Conservation (phyloP, 1,139 yeast species). For the Spathaspora sp. region DNA sequence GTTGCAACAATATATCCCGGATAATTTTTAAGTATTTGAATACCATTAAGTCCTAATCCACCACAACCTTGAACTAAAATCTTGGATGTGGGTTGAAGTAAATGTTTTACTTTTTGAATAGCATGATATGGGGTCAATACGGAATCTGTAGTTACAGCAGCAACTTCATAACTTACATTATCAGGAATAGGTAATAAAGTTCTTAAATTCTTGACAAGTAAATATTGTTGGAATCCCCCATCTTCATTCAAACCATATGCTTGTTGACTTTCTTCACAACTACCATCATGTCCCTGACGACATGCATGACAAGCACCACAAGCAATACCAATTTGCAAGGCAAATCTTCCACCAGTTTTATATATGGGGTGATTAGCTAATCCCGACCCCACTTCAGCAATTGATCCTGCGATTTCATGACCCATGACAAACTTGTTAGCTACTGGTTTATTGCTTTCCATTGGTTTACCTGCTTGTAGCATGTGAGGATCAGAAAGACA, state of each 20-base stretch:
- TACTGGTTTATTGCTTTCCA: conserved; percentile 15
- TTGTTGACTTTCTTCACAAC: conserved; percentile 23
- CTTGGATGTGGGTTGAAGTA: conserved; percentile 35
- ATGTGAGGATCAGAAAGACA: conserved; percentile 54
- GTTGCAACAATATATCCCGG: conserved; percentile 43
- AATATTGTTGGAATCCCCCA: conserved; percentile 53
- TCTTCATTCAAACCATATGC: conserved; percentile 46
- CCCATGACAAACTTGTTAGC: conserved; percentile 49
- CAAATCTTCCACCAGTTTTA: conserved; percentile 36
- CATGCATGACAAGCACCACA: conserved; percentile 49
- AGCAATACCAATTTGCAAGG: conserved; percentile 35
- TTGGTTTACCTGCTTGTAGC: conserved; percentile 25
- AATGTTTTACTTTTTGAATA: conserved; percentile 35
- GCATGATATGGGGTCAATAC: conserved; percentile 55
- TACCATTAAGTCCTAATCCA: conserved; percentile 51
- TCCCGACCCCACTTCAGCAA: conserved; percentile 40
- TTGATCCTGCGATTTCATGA: conserved; percentile 55
- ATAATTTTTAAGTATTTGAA: conserved; percentile 43
- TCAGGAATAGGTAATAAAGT: conserved; percentile 48
- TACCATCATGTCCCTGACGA: conserved; percentile 42
- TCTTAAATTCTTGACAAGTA: conserved; percentile 36
- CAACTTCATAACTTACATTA: conserved; percentile 41
- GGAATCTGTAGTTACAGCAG: conserved; percentile 52
- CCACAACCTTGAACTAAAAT: conserved; percentile 50
- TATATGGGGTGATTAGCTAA: conserved; percentile 27